phyloP scores from a whole-genome alignment of 2,329 filamentous ascomycete species.

The Apiospora arundinis region DNA sequence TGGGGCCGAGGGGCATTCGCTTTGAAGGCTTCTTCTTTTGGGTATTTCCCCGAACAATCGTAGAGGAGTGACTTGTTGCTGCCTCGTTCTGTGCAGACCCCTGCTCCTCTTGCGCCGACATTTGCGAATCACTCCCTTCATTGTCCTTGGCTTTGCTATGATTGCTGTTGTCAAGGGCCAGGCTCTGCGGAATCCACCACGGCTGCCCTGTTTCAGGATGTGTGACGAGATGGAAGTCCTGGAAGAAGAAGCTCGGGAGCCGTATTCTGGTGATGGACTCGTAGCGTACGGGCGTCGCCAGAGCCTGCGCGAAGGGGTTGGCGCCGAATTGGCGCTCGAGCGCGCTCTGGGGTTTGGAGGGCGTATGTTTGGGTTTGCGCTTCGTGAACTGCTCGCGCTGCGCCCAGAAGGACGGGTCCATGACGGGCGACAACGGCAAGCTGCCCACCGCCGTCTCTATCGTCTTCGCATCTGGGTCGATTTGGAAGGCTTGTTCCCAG shows the following conservation, averaged over 20 bases:
- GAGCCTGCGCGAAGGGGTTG: slow-evolving; percentile 70
- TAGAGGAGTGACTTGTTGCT: too few relatives aligned
- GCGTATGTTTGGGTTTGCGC: slow-evolving; percentile 42
- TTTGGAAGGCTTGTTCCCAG: slow-evolving; percentile 39
- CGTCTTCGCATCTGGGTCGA: slow-evolving; percentile 50
- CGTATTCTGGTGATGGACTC: slow-evolving; percentile 56
- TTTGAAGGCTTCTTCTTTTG: slow-evolving; percentile 12
- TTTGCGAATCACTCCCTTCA: too few relatives aligned
- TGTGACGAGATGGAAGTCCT: slow-evolving; percentile 62
- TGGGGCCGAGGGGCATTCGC: slow-evolving; percentile 31
- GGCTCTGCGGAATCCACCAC: slow-evolving; percentile 62
- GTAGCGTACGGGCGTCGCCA: slow-evolving; percentile 64
- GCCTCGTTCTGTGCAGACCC: background rate
- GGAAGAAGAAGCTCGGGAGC: slow-evolving; percentile 68
- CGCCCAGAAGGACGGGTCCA: slow-evolving; percentile 57
- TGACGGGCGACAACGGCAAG: slow-evolving; percentile 61
- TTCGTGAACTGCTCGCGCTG: slow-evolving; percentile 50
- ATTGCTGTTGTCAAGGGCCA: slow-evolving; percentile 34
- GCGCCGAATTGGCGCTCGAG: slow-evolving; percentile 65
- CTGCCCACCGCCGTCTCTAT: slow-evolving; percentile 52
- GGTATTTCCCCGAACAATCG: too few relatives aligned
- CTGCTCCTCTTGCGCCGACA: background rate
- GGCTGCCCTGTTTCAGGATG: slow-evolving; percentile 59
- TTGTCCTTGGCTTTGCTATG: slow-evolving; percentile 18
- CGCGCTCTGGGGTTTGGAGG: slow-evolving; percentile 39